Base-by-base conservation (phyloP, 2,329 filamentous ascomycete genomes). In the Colletotrichum orchidophilum region DNA sequence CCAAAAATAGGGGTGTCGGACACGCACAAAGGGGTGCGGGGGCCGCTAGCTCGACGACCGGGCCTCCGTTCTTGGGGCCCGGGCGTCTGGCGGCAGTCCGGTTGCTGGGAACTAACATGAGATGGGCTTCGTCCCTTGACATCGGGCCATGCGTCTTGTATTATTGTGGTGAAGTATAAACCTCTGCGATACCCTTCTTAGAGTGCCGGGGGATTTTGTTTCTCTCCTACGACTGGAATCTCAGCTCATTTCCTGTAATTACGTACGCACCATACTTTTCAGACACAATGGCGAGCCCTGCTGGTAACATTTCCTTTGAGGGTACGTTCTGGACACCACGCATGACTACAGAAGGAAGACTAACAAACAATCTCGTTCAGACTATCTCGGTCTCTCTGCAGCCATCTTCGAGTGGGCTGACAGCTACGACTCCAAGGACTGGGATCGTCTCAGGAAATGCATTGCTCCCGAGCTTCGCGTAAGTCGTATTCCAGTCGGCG, bases 381-480 rank as follows among this genome's bases (percentile, higher is more conserved):
- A 89, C 76, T 85, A 84, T 74, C 83, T 87, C 77, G 86, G 85
- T 60, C 81, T 85, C 76, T 83, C 81, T 70, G 78, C 84, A 60
- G 82, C 84, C 42, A 81, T 84, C 75, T 91, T 88, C 80, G 86
- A 91, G 76, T 91, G 89, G 89, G 89, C 87, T 64, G 89, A 91
- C 78, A 89, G 86, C 82, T 91, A 91, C 80, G 89, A 91, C 79
- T 86, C 85, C 79, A 92, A 92, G 81, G 87, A 91, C 81, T 91
- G 89, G 89, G 80, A 83, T 5, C 85, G 89, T 62, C 85, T 91
- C 46, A 76, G 82, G 67, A 87, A 86, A 73, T 88, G 87, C 82
- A 80, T 87, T 54, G 83, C 85, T 13, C 84, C 84, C 2, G 81
- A 84, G 79, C 73, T 89, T 79, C 62, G 69, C 39, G 73, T 76